Base-by-base conservation (phyloP, 352 stramenopile species). In the Pythium grandisporangium region DNA sequence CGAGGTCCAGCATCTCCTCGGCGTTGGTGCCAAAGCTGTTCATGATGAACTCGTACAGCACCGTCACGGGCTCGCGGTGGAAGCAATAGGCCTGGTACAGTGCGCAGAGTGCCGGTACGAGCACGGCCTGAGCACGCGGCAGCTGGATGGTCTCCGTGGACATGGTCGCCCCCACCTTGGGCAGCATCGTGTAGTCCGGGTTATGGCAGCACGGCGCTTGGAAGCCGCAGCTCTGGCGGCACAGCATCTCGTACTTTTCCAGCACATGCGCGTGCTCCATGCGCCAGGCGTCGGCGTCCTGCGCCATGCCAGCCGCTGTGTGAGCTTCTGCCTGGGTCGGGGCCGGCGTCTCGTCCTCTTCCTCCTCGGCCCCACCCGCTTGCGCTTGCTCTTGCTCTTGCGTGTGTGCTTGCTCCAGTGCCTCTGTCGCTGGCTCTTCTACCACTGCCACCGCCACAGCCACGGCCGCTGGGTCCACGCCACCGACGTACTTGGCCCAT, bases 171-270 rank as follows among this genome's bases (percentile, higher is more conserved):
- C 51, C 47, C 17, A 49, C 45, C 3, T 47, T 25, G 11, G 61
- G 55, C 16, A 83, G 51, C 63, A 78, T 77, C 20, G 66, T 67
- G 55, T 79, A 83, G 32, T 75, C 61, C 3, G 54, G 27, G 22
- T 75, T 68, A 45, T 83, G 61, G 49, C 69, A 81, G 45, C 69
- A 81, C 7, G 66, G 70, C 12, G 61, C 61, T 48, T 83, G 70
- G 38, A 83, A 83, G 21, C 66, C 66, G 40, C 63, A 79, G 42
- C 66, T 79, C 42, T 79, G 66, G 8, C 45, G 58, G 51, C 70
- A 83, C 21, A 83, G 56, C 38, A 66, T 45, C 46, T 65, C 59
- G 46, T 71, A 83, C 45, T 83, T 79, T 2, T 77, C 61, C 30
- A 83, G 45, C 10, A 83, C 61, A 32, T 79, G 64, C 10, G 45